A percentile compares a stretch with the other conserved stretches of the same genome.
Conservation (phyloP, 768 basidiomycete species). For the Phaeotremella skinneri region DNA sequence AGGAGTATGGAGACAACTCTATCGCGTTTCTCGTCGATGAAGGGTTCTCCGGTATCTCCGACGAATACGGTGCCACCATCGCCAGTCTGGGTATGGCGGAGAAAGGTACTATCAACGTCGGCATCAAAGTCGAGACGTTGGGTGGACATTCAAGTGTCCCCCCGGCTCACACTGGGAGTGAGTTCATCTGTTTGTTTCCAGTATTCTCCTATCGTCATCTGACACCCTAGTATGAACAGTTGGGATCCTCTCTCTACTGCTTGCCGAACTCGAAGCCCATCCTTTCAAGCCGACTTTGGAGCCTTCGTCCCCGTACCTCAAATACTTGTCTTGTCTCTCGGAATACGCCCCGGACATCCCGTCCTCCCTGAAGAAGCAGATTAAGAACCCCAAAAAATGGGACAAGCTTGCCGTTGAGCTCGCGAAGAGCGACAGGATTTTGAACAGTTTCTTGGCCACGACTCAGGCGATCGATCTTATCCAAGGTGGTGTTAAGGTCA, state of each 20-base stretch:
- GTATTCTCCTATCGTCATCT: slow-evolving; percentile 5
- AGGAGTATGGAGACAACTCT: slow-evolving; percentile 67
- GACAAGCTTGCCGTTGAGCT: slow-evolving; percentile 56
- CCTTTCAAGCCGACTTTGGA: slow-evolving; percentile 55
- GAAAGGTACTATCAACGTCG: slow-evolving; percentile 48
- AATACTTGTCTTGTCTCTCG: slow-evolving; percentile 64
- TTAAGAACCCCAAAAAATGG: slow-evolving; percentile 47
- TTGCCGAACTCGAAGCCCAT: slow-evolving; percentile 68
- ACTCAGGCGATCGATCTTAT: slow-evolving; percentile 75
- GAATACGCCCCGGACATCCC: slow-evolving; percentile 63
- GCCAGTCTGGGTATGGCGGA: slow-evolving; percentile 52
- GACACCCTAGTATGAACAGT: slow-evolving; percentile 54
- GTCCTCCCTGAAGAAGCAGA: slow-evolving; percentile 54
- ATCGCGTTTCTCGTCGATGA: slow-evolving; percentile 84
- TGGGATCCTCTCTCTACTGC: slow-evolving; percentile 70
- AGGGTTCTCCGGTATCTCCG: slow-evolving; percentile 61
- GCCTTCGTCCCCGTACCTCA: slow-evolving; percentile 41
- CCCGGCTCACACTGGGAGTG: slow-evolving; percentile 68
- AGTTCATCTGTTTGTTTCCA: slow-evolving; percentile 10
- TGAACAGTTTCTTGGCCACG: slow-evolving; percentile 46
- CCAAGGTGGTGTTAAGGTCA: slow-evolving; percentile 59
- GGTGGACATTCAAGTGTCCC: slow-evolving; percentile 88
- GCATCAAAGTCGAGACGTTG: slow-evolving; percentile 51
- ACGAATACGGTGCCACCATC: slow-evolving; percentile 42
- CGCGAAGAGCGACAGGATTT: slow-evolving; percentile 42